A percentile compares a stretch with the other conserved stretches of the same genome.
phyloP scores from a whole-genome alignment of 2,329 filamentous ascomycete genomes.

The Aspergillus melleus region DNA sequence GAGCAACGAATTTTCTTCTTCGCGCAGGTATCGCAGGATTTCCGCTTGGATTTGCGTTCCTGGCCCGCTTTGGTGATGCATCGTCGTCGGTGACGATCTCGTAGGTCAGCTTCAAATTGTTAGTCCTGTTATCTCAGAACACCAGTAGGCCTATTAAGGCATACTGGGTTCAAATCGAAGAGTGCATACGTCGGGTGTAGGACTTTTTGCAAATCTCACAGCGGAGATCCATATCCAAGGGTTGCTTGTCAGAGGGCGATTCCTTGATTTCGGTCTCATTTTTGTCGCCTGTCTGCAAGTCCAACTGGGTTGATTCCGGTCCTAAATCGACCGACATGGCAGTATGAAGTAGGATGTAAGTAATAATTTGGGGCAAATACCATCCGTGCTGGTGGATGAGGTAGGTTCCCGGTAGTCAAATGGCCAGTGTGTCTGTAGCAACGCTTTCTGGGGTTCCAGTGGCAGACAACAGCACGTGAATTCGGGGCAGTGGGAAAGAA shows the following conservation, averaged over 20 bases:
- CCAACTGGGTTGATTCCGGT: background rate
- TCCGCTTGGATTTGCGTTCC: slow-evolving; percentile 20
- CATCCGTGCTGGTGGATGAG: background rate
- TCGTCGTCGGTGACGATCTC: slow-evolving; percentile 20
- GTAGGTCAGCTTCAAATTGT: slow-evolving; percentile 16
- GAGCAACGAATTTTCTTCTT: slow-evolving; percentile 22
- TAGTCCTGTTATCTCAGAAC: background rate
- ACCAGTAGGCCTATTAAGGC: background rate
- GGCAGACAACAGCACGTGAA: background rate
- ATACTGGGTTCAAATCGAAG: background rate
- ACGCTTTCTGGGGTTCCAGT: background rate
- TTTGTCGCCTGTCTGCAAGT: background rate
- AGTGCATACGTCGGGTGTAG: slow-evolving; percentile 16
- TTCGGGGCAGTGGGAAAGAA: background rate
- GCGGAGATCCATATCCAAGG: slow-evolving; percentile 6
- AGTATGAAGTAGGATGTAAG: background rate
- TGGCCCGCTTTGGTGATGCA: slow-evolving; percentile 19
- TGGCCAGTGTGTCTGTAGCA: background rate
- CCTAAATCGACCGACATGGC: background rate
- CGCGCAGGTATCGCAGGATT: slow-evolving; percentile 20
- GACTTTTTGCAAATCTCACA: slow-evolving; percentile 21
- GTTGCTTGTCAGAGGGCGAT: background rate
- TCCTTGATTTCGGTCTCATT: background rate
- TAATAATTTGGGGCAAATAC: background rate
- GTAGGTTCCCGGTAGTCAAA: background rate